phyloP scores from a whole-genome alignment of 192 early-diverging fungal species.

The Coemansia umbellata region DNA sequence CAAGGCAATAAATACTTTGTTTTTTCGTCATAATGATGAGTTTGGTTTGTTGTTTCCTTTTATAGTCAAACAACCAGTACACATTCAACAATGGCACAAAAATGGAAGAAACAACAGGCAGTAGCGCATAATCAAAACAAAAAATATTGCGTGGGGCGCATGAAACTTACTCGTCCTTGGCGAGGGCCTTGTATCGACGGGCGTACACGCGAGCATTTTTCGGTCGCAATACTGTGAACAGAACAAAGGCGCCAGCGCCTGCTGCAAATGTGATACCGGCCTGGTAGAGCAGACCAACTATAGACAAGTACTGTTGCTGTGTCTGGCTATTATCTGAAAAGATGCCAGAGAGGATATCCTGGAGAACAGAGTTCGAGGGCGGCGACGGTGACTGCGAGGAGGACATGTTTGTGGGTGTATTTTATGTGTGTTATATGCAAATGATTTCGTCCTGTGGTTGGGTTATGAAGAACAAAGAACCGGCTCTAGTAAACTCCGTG shows the following conservation, averaged over 20 bases:
- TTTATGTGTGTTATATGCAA: slow-evolving; percentile 2
- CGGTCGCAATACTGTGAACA: slow-evolving; percentile 58
- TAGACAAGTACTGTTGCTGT: slow-evolving; percentile 39
- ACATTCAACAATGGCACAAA: too few relatives aligned
- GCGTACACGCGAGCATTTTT: slow-evolving; percentile 54
- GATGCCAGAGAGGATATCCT: slow-evolving; percentile 44
- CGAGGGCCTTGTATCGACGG: slow-evolving; percentile 50
- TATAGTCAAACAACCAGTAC: too few relatives aligned
- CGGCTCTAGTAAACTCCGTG: neutral
- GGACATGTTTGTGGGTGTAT: neutral
- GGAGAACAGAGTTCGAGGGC: slow-evolving; percentile 21
- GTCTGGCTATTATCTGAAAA: slow-evolving; percentile 44
- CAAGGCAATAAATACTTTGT: too few relatives aligned
- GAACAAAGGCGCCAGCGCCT: slow-evolving; percentile 51
- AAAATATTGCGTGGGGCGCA: too few relatives aligned
- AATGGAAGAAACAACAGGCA: neutral
- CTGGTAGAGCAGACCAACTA: slow-evolving; percentile 60
- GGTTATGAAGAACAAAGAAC: neutral
- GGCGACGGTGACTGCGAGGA: neutral
- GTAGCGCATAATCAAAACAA: neutral
- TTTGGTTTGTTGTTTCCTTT: too few relatives aligned
- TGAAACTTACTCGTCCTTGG: slow-evolving; percentile 36
- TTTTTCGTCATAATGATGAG: too few relatives aligned
- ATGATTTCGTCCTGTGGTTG: neutral
- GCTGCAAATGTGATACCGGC: slow-evolving; percentile 59